Evolutionary conservation across 2,329 filamentous ascomycete genomes (phyloP).

Genomic region (Penicillium verrucosum): DNA sequence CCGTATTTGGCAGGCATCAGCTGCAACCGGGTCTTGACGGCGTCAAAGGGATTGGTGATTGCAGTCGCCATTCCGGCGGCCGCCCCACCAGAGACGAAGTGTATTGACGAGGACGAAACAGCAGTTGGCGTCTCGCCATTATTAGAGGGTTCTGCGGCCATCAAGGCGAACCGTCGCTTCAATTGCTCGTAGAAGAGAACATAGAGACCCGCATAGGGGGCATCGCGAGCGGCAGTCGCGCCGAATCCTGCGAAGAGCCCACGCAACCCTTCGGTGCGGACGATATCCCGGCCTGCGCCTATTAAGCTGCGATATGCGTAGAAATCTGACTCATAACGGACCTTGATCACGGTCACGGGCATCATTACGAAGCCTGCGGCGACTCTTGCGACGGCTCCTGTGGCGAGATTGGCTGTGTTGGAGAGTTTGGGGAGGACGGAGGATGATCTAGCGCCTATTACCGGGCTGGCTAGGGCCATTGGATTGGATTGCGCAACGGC

Average conservation of each 20-base stretch:
- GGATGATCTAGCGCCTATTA: constrained; percentile 46
- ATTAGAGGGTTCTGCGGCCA: constrained; percentile 18
- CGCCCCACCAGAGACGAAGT: constrained; percentile 77
- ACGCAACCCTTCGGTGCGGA: constrained; percentile 66
- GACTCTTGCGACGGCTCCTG: constrained; percentile 78
- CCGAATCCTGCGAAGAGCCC: constrained; percentile 95
- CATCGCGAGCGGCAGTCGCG: constrained; percentile 87
- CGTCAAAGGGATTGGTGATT: constrained; percentile 94
- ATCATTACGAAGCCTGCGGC: constrained; percentile 88
- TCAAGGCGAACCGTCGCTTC: constrained; percentile 34
- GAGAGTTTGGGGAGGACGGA: constrained; percentile 78
- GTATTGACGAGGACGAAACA: constrained; percentile 57
- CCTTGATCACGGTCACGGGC: constrained; percentile 94
- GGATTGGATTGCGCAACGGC: constrained; percentile 50
- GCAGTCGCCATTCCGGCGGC: constrained; percentile 81
- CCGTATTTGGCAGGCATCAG: constrained; percentile 77
- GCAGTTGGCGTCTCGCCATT: constrained; percentile 18
- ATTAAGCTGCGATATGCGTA: constrained; percentile 78
- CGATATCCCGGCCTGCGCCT: constrained; percentile 71
- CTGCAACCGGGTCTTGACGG: constrained; percentile 91
- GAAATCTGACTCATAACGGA: constrained; percentile 85
- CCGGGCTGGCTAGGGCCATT: constrained; percentile 36
- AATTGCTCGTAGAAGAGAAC: constrained; percentile 81
- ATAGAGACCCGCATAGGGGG: constrained; percentile 94
- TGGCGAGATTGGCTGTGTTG: constrained; percentile 78